These are phyloP conservation scores for Streptanthus diversifolius DNA, from an alignment of 345 rosid genomes.

Conservation along the genomic window DNA sequence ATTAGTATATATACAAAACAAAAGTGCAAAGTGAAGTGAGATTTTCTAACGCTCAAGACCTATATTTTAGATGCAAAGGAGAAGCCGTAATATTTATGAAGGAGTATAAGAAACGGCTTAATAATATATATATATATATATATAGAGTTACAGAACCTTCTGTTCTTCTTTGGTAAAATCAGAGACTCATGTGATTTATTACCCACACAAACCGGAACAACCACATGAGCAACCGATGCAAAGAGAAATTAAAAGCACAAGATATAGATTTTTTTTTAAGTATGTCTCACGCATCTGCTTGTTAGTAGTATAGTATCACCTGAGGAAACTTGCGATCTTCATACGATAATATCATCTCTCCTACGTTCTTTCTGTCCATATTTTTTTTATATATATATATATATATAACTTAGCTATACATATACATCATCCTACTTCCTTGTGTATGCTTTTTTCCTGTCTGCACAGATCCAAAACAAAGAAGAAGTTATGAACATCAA, in stretches of 20 bases:
- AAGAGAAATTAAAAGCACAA: background rate
- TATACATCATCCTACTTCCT: conserved; percentile 51
- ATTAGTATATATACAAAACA: background rate
- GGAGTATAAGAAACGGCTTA: background rate
- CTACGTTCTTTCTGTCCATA: conserved; percentile 28
- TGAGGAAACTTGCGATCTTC: conserved; percentile 33
- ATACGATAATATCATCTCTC: conserved; percentile 22
- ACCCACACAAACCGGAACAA: conserved; percentile 20
- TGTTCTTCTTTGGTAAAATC: background rate
- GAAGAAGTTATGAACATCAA: background rate
- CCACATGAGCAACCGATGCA: conserved; percentile 26
- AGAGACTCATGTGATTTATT: conserved; percentile 13
- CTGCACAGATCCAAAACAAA: conserved; percentile 42
- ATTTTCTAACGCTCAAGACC: background rate
- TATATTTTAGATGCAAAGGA: background rate
- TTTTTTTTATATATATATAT: conserved; percentile 18
- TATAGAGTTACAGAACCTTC: conserved; percentile 8
- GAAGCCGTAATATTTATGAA: background rate
- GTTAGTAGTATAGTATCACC: conserved; percentile 39
- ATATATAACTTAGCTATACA: conserved; percentile 40
- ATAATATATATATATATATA: background rate
- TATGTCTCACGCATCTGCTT: conserved; percentile 20
- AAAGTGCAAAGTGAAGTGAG: background rate
- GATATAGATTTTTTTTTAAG: background rate
- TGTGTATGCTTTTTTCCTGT: conserved; percentile 58